Evolutionary conservation across 805 yeast species (phyloP), one percentile per base, ranked within the genome.

Genomic region (Blastobotrys mokoenaii): DNA sequence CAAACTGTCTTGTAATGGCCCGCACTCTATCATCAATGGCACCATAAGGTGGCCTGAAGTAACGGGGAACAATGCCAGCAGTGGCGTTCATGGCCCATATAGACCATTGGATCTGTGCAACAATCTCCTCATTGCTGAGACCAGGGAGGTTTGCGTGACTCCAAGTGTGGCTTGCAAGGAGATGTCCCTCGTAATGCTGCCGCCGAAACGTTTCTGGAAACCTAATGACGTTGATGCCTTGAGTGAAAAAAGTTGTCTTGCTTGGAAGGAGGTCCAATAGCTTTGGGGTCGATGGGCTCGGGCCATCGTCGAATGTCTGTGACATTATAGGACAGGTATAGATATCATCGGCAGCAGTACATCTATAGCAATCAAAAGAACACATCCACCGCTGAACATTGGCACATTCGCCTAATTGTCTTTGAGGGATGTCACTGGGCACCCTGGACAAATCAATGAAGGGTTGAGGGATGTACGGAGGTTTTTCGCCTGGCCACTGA

Each of bases 21-120:
- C 97, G 69, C 1, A 90, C 83, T 44, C 97, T 69, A 60, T 88
- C 82, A 65, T 90, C 98, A 30, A 86, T 72, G 0, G 95, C 97
- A 0, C 97, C 98, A 60, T 86, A 90, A 1, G 98, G 98, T 0
- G 98, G 98, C 53, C 98, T 74, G 62, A 84, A 90, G 84, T 90
- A 90, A 57, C 82, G 82, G 5, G 98, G 98, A 8, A 84, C 60
- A 56, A 88, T 89, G 22, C 80, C 71, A 0, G 86, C 84, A 0
- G 97, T 88, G 1, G 96, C 96, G 66, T 90, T 89, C 88, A 89
- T 85, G 3, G 97, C 96, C 97, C 97, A 90, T 29, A 87, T 79
- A 1, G 94, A 80, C 98, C 98, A 90, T 63, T 89, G 82, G 33
- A 90, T 66, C 61, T 90, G 95, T 0, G 97, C 95, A 46, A 84